These are phyloP conservation scores for Salvia sclarea DNA, from an alignment of 305 asterid species.

Conservation along the genomic window DNA sequence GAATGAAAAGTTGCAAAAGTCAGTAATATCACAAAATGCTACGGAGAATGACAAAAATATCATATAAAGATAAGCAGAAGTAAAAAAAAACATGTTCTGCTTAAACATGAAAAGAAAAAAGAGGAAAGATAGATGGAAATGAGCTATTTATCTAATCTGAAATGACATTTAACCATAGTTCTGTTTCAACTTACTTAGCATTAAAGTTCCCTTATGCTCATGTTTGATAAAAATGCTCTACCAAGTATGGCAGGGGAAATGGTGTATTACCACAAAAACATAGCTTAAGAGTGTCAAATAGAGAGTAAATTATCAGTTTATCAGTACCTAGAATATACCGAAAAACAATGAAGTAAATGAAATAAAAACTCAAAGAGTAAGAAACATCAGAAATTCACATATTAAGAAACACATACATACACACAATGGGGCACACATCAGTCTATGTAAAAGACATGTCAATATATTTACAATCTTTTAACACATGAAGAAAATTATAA, in stretches of 20 bases:
- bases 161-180: neutral
- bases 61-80: neutral
- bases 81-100: neutral
- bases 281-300: neutral
- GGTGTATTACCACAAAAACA: neutral
- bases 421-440: neutral
- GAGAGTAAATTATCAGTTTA: neutral
- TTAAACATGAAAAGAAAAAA: neutral
- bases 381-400: neutral
- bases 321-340: neutral
- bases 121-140: neutral
- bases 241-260: neutral
- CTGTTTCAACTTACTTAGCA: neutral
- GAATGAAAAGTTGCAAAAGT: neutral
- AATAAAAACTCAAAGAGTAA: neutral
- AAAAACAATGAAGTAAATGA: neutral
- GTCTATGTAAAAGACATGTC: neutral
- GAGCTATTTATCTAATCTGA: neutral
- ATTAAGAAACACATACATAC: neutral
- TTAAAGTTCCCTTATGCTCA: neutral
- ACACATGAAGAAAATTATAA: neutral
- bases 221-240: no score
- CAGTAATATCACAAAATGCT: neutral
- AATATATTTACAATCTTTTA: neutral
- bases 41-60: neutral